Conservation (phyloP, 805 yeast genomes). For the Suhomyces kilbournensis region DNA sequence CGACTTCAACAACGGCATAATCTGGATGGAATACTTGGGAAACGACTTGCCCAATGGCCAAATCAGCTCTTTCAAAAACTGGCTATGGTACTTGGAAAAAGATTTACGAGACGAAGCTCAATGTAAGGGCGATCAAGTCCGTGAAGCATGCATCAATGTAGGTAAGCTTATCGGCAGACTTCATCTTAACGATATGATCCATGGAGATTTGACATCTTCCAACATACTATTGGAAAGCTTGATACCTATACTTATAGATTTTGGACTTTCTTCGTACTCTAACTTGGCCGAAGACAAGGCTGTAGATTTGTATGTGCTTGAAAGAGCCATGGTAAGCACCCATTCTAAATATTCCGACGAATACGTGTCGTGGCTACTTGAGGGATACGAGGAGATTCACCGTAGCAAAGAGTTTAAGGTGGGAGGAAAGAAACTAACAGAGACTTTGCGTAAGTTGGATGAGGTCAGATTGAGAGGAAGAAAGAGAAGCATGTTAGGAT, state of each 20-base stretch:
- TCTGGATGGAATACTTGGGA: slow-evolving; percentile 86
- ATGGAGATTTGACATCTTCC: slow-evolving; percentile 93
- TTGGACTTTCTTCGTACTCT: slow-evolving; percentile 82
- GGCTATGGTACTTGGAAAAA: slow-evolving; percentile 61
- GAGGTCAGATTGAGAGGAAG: slow-evolving; percentile 91
- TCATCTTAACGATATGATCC: slow-evolving; percentile 77
- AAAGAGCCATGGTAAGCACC: slow-evolving; percentile 86
- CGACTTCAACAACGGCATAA: slow-evolving; percentile 75
- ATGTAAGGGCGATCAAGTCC: slow-evolving; percentile 35
- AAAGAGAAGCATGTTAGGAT: slow-evolving; percentile 91
- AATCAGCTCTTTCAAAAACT: slow-evolving; percentile 66
- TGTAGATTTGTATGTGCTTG: slow-evolving; percentile 93
- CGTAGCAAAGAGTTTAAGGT: slow-evolving; percentile 23
- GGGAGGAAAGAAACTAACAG: slow-evolving; percentile 44
- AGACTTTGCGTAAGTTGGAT: slow-evolving; percentile 62
- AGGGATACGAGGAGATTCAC: slow-evolving; percentile 57
- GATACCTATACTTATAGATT: slow-evolving; percentile 74
- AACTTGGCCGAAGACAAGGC: slow-evolving; percentile 86
- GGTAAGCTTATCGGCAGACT: slow-evolving; percentile 68
- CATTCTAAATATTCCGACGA: slow-evolving; percentile 70
- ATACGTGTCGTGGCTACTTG: slow-evolving; percentile 68
- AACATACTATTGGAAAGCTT: slow-evolving; percentile 58
- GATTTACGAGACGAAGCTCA: slow-evolving; percentile 10
- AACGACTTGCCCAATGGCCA: slow-evolving; percentile 48
- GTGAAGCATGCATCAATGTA: slow-evolving; percentile 47